Conservation (phyloP, 306 rosid species). For the Lupinus albus region DNA sequence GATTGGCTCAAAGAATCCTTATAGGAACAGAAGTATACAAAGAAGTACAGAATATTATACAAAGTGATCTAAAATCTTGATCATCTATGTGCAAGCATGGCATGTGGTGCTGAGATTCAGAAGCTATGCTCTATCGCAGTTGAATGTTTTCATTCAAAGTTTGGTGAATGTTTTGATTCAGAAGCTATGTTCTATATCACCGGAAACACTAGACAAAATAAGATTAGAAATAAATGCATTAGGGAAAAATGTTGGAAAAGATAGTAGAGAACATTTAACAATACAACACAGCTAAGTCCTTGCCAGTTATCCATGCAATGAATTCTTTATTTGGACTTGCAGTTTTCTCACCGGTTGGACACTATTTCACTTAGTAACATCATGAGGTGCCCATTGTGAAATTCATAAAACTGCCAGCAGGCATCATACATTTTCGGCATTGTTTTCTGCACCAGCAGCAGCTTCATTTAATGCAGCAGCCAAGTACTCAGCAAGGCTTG, state of each 20-base stretch:
- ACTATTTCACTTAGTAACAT: neutral
- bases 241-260: too few relatives aligned
- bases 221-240: too few relatives aligned
- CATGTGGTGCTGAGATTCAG: conserved; percentile 85
- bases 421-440: conserved; percentile 49
- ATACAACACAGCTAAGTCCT: neutral
- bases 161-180: too few relatives aligned
- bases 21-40: conserved; percentile 59
- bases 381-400: neutral
- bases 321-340: neutral
- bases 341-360: conserved; percentile 11
- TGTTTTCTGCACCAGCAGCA: conserved; percentile 41
- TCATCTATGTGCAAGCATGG: conserved; percentile 68
- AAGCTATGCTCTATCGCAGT: conserved; percentile 74
- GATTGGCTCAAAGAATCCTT: conserved; percentile 70
- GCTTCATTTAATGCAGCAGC: conserved; percentile 81
- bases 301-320: conserved; percentile 19
- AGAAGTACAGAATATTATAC: conserved; percentile 60
- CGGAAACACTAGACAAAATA: too few relatives aligned
- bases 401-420: conserved; percentile 21
- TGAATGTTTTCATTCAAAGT: conserved; percentile 63
- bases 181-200: too few relatives aligned
- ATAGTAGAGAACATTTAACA: too few relatives aligned
- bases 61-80: conserved; percentile 63
- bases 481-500: conserved; percentile 88